Base-by-base conservation (phyloP, 306 rosid genomes). In the Ziziphus jujuba region DNA sequence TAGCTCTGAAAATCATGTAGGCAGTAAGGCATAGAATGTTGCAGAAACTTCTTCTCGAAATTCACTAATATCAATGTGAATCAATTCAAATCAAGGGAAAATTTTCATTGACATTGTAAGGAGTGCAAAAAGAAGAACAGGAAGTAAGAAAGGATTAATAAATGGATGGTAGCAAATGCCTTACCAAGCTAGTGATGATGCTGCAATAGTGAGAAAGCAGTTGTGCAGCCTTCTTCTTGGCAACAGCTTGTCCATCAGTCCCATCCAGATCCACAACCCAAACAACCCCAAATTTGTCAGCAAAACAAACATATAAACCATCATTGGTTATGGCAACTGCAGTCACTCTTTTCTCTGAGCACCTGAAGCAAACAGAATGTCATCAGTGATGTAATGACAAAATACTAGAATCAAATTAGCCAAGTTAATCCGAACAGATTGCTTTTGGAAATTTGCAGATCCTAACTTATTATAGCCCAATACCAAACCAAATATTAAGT, bases 171-270 rank as follows among this genome's bases (percentile, higher is more conserved):
- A 55, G 35, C 40, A 65, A 56, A 75, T 31, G 23, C 68, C 93
- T 66, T 21, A 90, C 99, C 96, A 93, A 73, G 67, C 93, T 82
- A 47, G 99, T 88, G 73, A 93, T 90, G 73, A 93, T 88, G 71
- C 99, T 90, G 74, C 99, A 93, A 79, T 93, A 93, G 70, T 90
- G 99, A 69, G 99, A 85, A 66, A 90, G 87, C 76, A 90, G 50
- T 2, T 89, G 84, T 6, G 61, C 76, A 6, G 92, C 86, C 72
- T 82, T 90, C 78, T 85, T 88, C 69, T 71, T 61, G 24, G 5
- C 48, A 38, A 16, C 60, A 24, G 79, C 66, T 68, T 77, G 69
- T 49, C 66, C 83, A 61, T 85, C 78, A 20, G 25, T 9, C 10
- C 75, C 74, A 72, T 65, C 70, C 60, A 92, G 80, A 70, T 86